Base-by-base conservation (phyloP, 768 basidiomycete species). In the Pulveroboletus sp. region DNA sequence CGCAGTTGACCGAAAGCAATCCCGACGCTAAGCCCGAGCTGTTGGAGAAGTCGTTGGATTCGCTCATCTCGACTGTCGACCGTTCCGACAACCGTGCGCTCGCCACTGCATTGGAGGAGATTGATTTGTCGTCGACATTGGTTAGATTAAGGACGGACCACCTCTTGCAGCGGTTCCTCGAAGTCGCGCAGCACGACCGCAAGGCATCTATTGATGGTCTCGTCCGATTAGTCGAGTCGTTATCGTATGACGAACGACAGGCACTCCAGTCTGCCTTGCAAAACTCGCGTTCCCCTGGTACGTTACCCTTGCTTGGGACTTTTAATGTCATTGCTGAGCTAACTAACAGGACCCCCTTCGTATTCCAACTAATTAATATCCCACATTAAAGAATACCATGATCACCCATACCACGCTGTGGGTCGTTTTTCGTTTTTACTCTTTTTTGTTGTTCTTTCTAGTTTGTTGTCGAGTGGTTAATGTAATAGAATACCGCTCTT, bases 161-260 rank as follows among this genome's bases (percentile, higher is more conserved):
- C 57, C 74, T 94, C 32, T 67, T 83, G 52, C 77, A 80, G 41
- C 76, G 78, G 45, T 73, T 94, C 69, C 69, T 89, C 21, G 78
- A 81, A 13, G 71, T 86, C 53, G 77, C 83, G 12, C 82, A 84
- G 52, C 83, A 84, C 57, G 87, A 94, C 64, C 79, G 83, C 41
- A 89, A 88, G 69, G 84, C 82, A 9, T 81, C 87, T 1, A 66
- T 94, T 51, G 82, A 85, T 51, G 84, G 89, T 31, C 77, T 94
- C 49, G 66, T 81, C 42, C 83, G 84, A 41, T 71, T 93, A 11
- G 79, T 84, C n/a, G 84, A 90, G 49, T 76, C 75, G 32, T 75
- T 94, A 50, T 78, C 80, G 0, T 78, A 81, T 20, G 91, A 91
- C 21, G 90, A 93, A 56, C 82, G 80, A 65, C 69, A 76, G 11